Evolutionary conservation across 2,329 filamentous ascomycete genomes (phyloP), one percentile per base, ranked within the genome.

Genomic region (Hypomyces perniciosus): DNA sequence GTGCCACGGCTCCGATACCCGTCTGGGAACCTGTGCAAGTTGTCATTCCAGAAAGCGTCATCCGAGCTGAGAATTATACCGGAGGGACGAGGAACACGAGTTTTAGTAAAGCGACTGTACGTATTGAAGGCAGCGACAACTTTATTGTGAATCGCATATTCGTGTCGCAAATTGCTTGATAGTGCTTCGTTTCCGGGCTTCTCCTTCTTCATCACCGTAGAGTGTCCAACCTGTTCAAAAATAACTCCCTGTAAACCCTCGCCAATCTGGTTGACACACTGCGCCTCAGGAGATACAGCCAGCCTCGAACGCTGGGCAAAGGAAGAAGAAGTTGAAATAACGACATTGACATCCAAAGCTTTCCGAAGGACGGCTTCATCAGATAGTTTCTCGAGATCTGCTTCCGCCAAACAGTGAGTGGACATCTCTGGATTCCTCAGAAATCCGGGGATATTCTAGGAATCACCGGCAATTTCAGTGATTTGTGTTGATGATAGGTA

Each of bases 221-320:
- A 4, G 10, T n/a, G 9, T 20, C 50, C 57, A 12, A 46, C n/a
- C 13, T 55, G 52, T 43, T 59, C 57, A 29, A 59, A 59, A 9
- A 57, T 45, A 3, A 46, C 42, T 4, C 45, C 57, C 46, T 57
- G 56, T 13, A 59, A 43, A 5, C 55, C 58, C 52, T 53, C 38
- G 4, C 55, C 59, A 62, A 72, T 55, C 42, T 52, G 49, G 9
- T 27, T 38, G 30, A 44, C 20, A 20, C 3, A 3, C 20, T 20
- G 20, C 2, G 20, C 20, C 20, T 20, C 20, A 20, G 20, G 20
- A 20, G 20, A 20, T 20, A 20, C 20, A 20, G 2, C 3, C 20
- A 20, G 20, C 20, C 20, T 20, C 20, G 20, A 20, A 20, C 20
- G 20, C 20, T 3, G 20, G 20, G 3, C 20, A 20, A 20, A 20